A percentile compares a stretch with the other conserved stretches of the same genome.
These are phyloP conservation scores for Coix lacrymajobi DNA, from an alignment of 176 grass and related monocot species.

Conservation along the genomic window DNA sequence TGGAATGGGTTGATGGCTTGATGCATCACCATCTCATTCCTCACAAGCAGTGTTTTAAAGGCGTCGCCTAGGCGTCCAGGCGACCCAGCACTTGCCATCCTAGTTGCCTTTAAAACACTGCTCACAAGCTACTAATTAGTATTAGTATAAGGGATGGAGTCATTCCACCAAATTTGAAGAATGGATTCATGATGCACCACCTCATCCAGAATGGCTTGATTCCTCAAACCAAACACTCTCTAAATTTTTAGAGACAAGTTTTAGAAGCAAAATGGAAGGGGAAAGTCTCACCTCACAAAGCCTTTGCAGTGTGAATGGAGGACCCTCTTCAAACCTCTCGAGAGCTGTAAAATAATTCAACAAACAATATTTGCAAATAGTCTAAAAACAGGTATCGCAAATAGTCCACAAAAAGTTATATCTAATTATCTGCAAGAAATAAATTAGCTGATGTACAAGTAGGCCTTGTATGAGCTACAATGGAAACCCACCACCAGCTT, in stretches of 20 bases:
- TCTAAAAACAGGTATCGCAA: slow-evolving; percentile 13
- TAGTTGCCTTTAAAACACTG: no score
- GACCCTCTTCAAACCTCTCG: slow-evolving; percentile 79
- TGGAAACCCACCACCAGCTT: neutral
- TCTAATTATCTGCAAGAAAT: neutral
- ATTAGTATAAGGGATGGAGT: neutral
- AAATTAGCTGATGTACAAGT: neutral
- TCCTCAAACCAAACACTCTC: neutral
- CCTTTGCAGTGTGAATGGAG: slow-evolving; percentile 96
- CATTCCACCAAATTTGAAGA: neutral
- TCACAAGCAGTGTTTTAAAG: no score
- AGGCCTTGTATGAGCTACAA: neutral
- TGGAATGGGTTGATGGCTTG: neutral
- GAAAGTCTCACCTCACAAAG: slow-evolving; percentile 75
- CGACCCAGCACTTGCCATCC: no score
- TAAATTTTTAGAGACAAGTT: neutral
- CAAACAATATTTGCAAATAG: slow-evolving; percentile 7
- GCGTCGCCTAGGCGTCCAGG: no score
- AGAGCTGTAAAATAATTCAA: slow-evolving; percentile 49
- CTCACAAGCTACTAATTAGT: no score
- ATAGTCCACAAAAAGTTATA: slow-evolving; percentile 9
- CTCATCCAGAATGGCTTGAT: neutral
- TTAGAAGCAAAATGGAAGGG: slow-evolving; percentile 6
- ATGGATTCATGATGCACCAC: neutral
- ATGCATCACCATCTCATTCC: neutral